These are phyloP conservation scores for Castanea sativa DNA, from an alignment of 306 rosid species.

Conservation along the genomic window DNA sequence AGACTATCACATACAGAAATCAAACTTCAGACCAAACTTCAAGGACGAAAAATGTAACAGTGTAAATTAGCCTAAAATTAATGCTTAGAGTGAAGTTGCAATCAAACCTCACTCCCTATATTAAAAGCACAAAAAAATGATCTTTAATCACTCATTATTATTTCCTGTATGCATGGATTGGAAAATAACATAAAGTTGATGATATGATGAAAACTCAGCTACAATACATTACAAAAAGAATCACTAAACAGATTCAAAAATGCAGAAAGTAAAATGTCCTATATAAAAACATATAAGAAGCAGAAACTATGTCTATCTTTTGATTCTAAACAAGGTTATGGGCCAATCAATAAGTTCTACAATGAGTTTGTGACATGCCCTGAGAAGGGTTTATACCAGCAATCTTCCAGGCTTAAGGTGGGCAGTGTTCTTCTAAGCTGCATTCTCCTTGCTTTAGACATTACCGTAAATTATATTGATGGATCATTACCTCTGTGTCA, in stretches of 20 bases:
- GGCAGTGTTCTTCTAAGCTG: not conserved
- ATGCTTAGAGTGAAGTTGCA: not conserved
- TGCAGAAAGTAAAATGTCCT: conserved; percentile 30
- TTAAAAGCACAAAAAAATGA: not conserved
- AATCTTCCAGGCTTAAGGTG: not conserved
- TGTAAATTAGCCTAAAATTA: not conserved
- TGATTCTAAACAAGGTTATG: conserved; percentile 17
- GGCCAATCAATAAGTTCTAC: conserved; percentile 18
- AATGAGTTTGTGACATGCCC: conserved; percentile 20
- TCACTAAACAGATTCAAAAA: conserved; percentile 34
- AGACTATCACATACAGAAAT: too few species aligned
- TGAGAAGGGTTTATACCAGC: not conserved
- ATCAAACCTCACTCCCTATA: not conserved
- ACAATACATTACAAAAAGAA: conserved; percentile 35
- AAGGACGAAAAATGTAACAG: too few species aligned
- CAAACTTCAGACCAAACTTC: too few species aligned
- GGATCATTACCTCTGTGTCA: conserved; percentile 19
- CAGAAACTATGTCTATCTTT: conserved; percentile 22
- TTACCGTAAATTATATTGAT: not conserved
- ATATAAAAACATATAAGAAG: conserved; percentile 30
- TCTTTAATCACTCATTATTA: conserved; percentile 26
- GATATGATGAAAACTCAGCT: conserved; percentile 30
- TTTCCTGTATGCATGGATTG: conserved; percentile 33
- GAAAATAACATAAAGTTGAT: conserved; percentile 21
- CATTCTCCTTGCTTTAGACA: not conserved